phyloP scores from a whole-genome alignment of 768 basidiomycete genomes.

The Lentinula edodes region DNA sequence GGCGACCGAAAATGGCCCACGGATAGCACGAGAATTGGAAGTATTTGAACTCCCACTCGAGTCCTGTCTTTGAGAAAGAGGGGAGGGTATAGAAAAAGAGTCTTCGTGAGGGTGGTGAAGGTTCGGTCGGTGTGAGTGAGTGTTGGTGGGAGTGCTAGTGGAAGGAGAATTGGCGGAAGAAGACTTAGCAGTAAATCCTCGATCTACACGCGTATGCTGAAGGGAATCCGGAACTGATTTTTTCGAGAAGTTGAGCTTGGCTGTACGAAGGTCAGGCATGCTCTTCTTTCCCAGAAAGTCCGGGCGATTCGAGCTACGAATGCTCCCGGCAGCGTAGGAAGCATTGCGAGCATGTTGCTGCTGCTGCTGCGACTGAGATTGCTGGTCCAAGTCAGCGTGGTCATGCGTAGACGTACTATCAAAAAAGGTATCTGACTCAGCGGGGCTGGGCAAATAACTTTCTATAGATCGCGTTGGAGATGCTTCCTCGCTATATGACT shows the following conservation, averaged over 20 bases:
- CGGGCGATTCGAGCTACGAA: slow-evolving; percentile 26
- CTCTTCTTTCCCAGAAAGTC: slow-evolving; percentile 66
- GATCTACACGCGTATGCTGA: not conserved
- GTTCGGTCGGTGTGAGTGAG: slow-evolving; percentile 7
- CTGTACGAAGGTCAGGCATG: slow-evolving; percentile 73
- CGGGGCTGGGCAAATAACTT: slow-evolving; percentile 51
- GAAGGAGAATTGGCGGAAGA: not conserved
- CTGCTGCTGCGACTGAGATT: slow-evolving; percentile 15
- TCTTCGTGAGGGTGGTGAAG: slow-evolving; percentile 13
- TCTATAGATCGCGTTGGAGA: slow-evolving; percentile 50
- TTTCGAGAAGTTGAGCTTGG: slow-evolving; percentile 32
- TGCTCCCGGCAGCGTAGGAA: slow-evolving; percentile 39
- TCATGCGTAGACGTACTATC: slow-evolving; percentile 34
- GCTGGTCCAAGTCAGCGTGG: slow-evolving; percentile 7
- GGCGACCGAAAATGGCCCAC: slow-evolving; percentile 11
- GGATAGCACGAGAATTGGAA: slow-evolving; percentile 16
- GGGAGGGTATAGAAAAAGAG: slow-evolving; percentile 32
- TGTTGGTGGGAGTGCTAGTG: slow-evolving; percentile 10
- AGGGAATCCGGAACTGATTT: slow-evolving; percentile 18
- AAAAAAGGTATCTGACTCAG: slow-evolving; percentile 45
- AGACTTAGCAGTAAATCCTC: not conserved
- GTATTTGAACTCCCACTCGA: slow-evolving; percentile 32
- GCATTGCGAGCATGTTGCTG: slow-evolving; percentile 42
- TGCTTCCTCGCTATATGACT: slow-evolving; percentile 30
- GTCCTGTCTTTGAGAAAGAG: slow-evolving; percentile 40